A percentile compares a stretch with the other conserved stretches of the same genome.
Evolutionary conservation across 2,329 filamentous ascomycete species (phyloP).

Genomic region (Fusarium kyushuense): DNA sequence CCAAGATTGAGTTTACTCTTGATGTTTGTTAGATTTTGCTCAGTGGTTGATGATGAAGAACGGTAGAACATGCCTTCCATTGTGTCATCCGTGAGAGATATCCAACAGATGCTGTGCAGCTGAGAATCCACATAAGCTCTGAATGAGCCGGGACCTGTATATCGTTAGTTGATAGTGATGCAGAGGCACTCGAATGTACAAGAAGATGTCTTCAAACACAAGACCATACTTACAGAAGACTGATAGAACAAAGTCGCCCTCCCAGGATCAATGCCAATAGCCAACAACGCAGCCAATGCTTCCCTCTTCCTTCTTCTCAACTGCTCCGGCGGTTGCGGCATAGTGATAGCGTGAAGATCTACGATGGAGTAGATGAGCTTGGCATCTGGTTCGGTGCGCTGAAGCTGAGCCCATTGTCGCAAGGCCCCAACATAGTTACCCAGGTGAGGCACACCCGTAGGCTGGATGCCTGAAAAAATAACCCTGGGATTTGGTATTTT

Average conservation of each 20-base stretch:
- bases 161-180: not conserved
- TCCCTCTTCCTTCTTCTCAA: constrained; percentile 77
- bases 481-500: constrained; percentile 53
- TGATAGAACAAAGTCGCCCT: constrained; percentile 86
- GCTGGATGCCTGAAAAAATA: constrained; percentile 97
- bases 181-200: not conserved
- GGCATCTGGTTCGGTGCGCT: constrained; percentile 67
- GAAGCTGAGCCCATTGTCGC: constrained; percentile 85
- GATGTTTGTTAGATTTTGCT: constrained; percentile 9
- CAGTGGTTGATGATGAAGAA: not conserved
- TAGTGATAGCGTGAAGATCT: constrained; percentile 92
- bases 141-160: constrained; percentile 78
- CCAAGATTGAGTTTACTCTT: constrained; percentile 80
- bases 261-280: constrained; percentile 84
- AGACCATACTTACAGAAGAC: constrained; percentile 68
- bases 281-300: constrained; percentile 82
- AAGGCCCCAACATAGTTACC: constrained; percentile 96
- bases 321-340: constrained; percentile 72
- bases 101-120: constrained; percentile 90
- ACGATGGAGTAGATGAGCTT: constrained; percentile 88
- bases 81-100: constrained; percentile 99
- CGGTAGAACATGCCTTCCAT: constrained; percentile 78
- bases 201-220: not conserved
- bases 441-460: constrained; percentile 91
- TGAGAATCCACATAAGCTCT: constrained; percentile 97